Evolutionary conservation across 768 basidiomycete genomes (phyloP).

Genomic region (Xerocomus potaroensis): DNA sequence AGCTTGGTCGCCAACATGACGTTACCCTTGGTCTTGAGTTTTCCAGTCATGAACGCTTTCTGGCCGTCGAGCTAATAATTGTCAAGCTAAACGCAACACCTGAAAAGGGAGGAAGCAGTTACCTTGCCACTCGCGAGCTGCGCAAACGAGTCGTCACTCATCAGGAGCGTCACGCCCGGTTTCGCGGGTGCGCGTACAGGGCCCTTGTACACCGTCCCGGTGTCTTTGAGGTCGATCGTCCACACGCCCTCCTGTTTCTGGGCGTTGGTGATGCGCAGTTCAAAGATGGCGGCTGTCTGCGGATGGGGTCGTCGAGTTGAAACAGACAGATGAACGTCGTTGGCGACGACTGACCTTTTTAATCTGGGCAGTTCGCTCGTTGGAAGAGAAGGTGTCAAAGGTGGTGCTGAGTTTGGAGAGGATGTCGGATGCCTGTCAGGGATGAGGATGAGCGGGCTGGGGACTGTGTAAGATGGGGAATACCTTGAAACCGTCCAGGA

Average conservation of each 20-base stretch:
- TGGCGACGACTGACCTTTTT: slow-evolving; percentile 56
- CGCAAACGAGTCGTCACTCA: slow-evolving; percentile 71
- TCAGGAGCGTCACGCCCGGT: slow-evolving; percentile 76
- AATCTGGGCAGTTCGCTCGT: slow-evolving; percentile 62
- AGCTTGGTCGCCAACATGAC: slow-evolving; percentile 95
- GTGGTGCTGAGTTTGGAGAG: slow-evolving; percentile 48
- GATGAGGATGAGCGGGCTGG: background rate
- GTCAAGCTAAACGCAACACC: background rate
- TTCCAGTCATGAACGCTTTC: slow-evolving; percentile 95
- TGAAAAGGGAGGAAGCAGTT: slow-evolving; percentile 3
- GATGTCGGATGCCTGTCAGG: slow-evolving; percentile 59
- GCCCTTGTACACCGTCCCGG: slow-evolving; percentile 73
- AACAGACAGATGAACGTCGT: background rate
- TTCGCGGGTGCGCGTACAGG: slow-evolving; percentile 45
- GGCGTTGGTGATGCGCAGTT: slow-evolving; percentile 73
- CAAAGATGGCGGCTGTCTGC: slow-evolving; percentile 85
- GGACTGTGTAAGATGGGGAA: background rate
- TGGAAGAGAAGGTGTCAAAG: slow-evolving; percentile 51
- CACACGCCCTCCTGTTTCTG: slow-evolving; percentile 69
- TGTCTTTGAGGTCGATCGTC: slow-evolving; percentile 93
- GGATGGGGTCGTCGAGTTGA: background rate
- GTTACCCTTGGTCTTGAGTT: slow-evolving; percentile 88
- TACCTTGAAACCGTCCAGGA: slow-evolving; percentile 73
- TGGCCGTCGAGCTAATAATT: slow-evolving; percentile 71
- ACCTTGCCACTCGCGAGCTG: slow-evolving; percentile 75